A percentile compares a stretch with the other conserved stretches of the same genome.
These are phyloP conservation scores for Lachancea lanzarotensis DNA, from an alignment of 805 yeast species.

Conservation along the genomic window DNA sequence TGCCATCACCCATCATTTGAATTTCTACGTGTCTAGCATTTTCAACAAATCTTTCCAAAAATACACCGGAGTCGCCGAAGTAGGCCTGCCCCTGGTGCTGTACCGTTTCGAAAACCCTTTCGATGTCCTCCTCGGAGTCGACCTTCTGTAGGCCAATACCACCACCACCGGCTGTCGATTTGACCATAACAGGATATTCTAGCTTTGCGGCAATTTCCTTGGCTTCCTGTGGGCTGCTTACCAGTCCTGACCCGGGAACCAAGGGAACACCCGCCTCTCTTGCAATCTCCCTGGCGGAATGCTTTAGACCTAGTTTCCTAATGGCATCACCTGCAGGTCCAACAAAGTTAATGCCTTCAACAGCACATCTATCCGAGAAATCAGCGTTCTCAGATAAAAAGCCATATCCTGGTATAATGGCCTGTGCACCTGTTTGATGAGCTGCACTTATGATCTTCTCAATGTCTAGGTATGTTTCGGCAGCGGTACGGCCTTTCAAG, in stretches of 20 bases:
- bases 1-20: conserved; percentile 94
- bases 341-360: conserved; percentile 81
- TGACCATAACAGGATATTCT: conserved; percentile 90
- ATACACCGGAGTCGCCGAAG: conserved; percentile 94
- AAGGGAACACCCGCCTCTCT: conserved; percentile 87
- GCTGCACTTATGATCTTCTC: conserved; percentile 87
- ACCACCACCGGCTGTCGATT: conserved; percentile 99
- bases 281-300: conserved; percentile 94
- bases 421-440: conserved; percentile 75
- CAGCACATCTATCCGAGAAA: conserved; percentile 79
- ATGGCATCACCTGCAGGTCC: conserved; percentile 97
- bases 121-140: conserved; percentile 73
- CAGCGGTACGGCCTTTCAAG: conserved; percentile 74
- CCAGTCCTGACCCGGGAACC: conserved; percentile 94
- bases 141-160: conserved; percentile 97
- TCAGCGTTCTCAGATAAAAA: conserved; percentile 95
- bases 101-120: conserved; percentile 80
- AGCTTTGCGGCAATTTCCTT: conserved; percentile 62
- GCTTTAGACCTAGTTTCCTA: conserved; percentile 85
- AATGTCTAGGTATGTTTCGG: conserved; percentile 81
- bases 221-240: conserved; percentile 69
- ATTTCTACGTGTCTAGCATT: conserved; percentile 94
- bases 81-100: conserved; percentile 90
- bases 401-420: conserved; percentile 98
- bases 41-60: conserved; percentile 89